phyloP scores from a whole-genome alignment of 192 early-diverging fungal species.

The Phycomyces blakesleeanus region DNA sequence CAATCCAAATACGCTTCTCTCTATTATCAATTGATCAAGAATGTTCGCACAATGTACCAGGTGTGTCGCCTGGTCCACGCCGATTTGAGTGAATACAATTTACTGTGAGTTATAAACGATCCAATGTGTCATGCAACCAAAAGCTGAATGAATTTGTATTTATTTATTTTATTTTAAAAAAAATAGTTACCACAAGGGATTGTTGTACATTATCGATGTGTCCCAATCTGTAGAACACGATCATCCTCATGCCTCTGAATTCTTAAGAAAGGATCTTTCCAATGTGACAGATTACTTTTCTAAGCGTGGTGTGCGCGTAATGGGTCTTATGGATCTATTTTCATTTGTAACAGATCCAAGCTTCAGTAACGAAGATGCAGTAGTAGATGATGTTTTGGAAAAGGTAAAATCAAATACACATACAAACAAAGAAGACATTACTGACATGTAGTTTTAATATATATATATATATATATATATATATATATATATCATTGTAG shows the following conservation, averaged over 20 bases:
- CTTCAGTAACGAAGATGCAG: conserved; percentile 57
- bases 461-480: too few species aligned
- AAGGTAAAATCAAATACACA: too few species aligned
- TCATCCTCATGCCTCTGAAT: conserved; percentile 94
- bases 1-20: conserved; percentile 63
- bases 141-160: too few species aligned
- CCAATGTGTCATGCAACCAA: too few species aligned
- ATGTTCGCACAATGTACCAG: conserved; percentile 90
- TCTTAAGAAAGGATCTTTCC: conserved; percentile 89
- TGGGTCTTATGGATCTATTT: conserved; percentile 83
- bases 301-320: conserved; percentile 67
- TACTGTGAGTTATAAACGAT: conserved; percentile 82
- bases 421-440: neutral
- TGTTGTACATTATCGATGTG: conserved; percentile 93
- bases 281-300: conserved; percentile 94
- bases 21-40: conserved; percentile 81
- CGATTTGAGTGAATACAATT: conserved; percentile 97
- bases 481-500: too few species aligned
- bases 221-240: conserved; percentile 99
- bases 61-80: conserved; percentile 93
- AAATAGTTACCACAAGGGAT: conserved; percentile 68
- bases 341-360: conserved; percentile 73
- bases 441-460: too few species aligned
- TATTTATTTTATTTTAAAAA: neutral
- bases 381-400: conserved; percentile 67